These are phyloP conservation scores for Catunica adiposa DNA, from an alignment of 2,329 filamentous ascomycete species.

Conservation along the genomic window DNA sequence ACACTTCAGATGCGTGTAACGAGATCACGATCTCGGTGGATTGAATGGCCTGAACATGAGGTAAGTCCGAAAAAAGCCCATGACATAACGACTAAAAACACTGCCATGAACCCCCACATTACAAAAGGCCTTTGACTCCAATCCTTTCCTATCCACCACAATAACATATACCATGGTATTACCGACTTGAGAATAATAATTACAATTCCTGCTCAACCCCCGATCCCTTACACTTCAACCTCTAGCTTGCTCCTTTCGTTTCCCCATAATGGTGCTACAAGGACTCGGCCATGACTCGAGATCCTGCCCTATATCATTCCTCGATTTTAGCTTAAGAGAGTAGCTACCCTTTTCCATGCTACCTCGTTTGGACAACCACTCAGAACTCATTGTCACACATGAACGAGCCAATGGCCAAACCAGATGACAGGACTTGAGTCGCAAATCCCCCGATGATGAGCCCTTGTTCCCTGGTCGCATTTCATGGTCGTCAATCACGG, in stretches of 20 bases:
- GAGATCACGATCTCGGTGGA: constrained; percentile 32
- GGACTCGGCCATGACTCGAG: not conserved
- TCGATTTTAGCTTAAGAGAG: not conserved
- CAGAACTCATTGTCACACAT: not conserved
- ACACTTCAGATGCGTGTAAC: constrained; percentile 41
- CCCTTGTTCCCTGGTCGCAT: not conserved
- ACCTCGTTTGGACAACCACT: not conserved
- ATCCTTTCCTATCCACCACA: not conserved
- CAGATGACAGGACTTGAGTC: not conserved
- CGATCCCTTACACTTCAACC: not conserved
- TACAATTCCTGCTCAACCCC: not conserved
- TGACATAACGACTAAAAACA: too few relatives aligned
- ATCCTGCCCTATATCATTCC: not conserved
- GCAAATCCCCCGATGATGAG: not conserved
- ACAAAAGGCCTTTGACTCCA: too few relatives aligned
- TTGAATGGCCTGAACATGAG: constrained; percentile 32
- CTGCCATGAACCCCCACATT: too few relatives aligned
- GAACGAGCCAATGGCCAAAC: too few relatives aligned
- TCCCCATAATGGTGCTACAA: not conserved
- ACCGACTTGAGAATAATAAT: not conserved
- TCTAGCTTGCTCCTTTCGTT: not conserved
- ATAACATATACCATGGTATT: not conserved
- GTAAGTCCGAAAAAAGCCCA: constrained; percentile 24
- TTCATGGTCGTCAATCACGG: not conserved
- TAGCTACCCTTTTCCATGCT: not conserved